Percentiles rank a stretch among this genome's conserved stretches.
phyloP scores from a whole-genome alignment of 2,329 filamentous ascomycete genomes.

The Orbilia quercus region DNA sequence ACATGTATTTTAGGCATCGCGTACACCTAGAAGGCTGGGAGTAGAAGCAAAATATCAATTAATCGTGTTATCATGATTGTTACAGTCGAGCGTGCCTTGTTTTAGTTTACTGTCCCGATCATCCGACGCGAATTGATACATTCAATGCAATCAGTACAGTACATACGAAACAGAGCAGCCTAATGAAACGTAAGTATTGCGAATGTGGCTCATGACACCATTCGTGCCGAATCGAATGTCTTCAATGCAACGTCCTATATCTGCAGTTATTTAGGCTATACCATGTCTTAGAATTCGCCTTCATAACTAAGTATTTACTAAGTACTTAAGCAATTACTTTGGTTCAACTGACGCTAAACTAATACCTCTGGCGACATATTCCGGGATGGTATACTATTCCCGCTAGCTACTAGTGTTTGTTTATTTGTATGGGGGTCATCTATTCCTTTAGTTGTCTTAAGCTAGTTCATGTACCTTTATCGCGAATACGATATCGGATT shows the following conservation, averaged over 20 bases:
- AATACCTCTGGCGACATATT: neutral
- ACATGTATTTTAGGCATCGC: too few relatives aligned
- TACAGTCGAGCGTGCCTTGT: too few relatives aligned
- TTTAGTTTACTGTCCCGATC: neutral
- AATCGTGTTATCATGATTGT: too few relatives aligned
- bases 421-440: too few relatives aligned
- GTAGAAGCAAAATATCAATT: too few relatives aligned
- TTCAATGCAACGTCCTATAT: conserved; percentile 9
- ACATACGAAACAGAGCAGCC: neutral
- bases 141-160: neutral
- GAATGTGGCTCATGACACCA: conserved; percentile 14
- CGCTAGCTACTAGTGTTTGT: too few relatives aligned
- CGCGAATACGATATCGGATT: too few relatives aligned
- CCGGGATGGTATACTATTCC: neutral
- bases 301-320: neutral
- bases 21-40: too few relatives aligned
- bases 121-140: neutral
- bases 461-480: too few relatives aligned
- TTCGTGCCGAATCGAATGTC: too few relatives aligned
- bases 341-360: neutral
- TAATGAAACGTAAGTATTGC: neutral
- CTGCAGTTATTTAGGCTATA: conserved; percentile 13
- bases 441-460: neutral
- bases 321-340: neutral
- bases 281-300: conserved; percentile 40